A percentile compares a stretch with the other conserved stretches of the same genome.
Conservation (phyloP, 108 stramenopile species). For the Skeletonema menzelii region DNA sequence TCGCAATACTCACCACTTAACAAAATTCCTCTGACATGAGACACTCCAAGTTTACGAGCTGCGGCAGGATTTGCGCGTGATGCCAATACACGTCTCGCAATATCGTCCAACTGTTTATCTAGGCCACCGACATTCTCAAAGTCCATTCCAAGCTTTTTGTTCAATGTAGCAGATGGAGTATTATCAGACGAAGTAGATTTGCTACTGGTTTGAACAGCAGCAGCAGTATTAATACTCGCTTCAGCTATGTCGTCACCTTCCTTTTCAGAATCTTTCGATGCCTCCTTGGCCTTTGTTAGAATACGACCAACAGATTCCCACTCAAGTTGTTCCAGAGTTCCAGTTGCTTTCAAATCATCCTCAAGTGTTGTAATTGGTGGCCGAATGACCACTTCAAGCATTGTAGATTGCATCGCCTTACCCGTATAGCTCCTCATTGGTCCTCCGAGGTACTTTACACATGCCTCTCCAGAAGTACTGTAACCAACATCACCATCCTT, state of each 20-base stretch:
- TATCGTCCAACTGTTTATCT: conserved; percentile 75
- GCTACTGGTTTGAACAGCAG: neutral
- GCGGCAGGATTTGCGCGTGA: conserved; percentile 89
- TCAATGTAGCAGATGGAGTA: conserved; percentile 36
- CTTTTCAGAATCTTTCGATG: conserved; percentile 14
- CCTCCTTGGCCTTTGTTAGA: conserved; percentile 34
- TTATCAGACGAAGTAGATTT: conserved; percentile 5
- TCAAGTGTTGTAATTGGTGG: conserved; percentile 63
- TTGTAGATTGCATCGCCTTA: conserved; percentile 54
- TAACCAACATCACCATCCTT: conserved; percentile 34
- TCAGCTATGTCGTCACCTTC: conserved; percentile 13
- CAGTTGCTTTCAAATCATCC: conserved; percentile 44
- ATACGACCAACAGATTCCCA: conserved; percentile 19
- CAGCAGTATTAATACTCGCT: neutral
- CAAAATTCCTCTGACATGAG: conserved; percentile 83
- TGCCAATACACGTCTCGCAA: conserved; percentile 78
- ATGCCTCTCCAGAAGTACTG: conserved; percentile 53
- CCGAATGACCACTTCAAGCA: conserved; percentile 74
- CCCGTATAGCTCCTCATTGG: conserved; percentile 67
- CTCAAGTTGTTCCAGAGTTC: conserved; percentile 38
- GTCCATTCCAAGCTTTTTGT: conserved; percentile 66
- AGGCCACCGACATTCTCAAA: conserved; percentile 85
- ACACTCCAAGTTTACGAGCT: conserved; percentile 82
- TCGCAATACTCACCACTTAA: conserved; percentile 44
- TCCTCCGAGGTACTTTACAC: conserved; percentile 76